These are phyloP conservation scores for Sphenostylis stenocarpa DNA, from an alignment of 306 rosid species.

Conservation along the genomic window DNA sequence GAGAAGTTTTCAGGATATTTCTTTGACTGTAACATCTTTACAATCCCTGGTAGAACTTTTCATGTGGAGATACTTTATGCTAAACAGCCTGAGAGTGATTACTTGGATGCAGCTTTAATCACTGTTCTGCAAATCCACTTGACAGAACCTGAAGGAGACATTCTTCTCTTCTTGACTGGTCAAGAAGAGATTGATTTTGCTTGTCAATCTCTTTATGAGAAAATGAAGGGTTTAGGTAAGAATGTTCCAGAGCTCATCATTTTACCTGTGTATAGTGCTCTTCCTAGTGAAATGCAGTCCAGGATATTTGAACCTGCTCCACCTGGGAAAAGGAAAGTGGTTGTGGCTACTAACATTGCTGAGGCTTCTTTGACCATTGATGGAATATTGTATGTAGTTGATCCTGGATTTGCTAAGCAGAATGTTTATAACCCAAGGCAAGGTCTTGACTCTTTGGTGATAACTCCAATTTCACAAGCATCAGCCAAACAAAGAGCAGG, in stretches of 20 bases:
- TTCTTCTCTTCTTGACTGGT: conserved; percentile 92
- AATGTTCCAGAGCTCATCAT: conserved; percentile 75
- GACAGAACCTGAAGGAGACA: conserved; percentile 87
- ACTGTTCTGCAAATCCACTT: conserved; percentile 84
- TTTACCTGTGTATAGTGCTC: conserved; percentile 83
- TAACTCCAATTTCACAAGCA: conserved; percentile 88
- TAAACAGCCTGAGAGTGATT: conserved; percentile 82
- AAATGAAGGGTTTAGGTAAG: conserved; percentile 77
- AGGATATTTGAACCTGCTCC: conserved; percentile 88
- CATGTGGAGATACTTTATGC: conserved; percentile 79
- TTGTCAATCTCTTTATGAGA: conserved; percentile 81
- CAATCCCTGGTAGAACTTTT: conserved; percentile 85
- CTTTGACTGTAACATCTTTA: conserved; percentile 72
- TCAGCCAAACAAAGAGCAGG: conserved; percentile 91
- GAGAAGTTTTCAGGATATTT: conserved; percentile 88
- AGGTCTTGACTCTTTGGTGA: conserved; percentile 79
- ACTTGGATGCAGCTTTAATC: conserved; percentile 70
- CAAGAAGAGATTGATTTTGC: conserved; percentile 94
- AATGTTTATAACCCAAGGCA: conserved; percentile 80
- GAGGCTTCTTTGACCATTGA: conserved; percentile 92
- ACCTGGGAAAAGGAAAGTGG: conserved; percentile 86
- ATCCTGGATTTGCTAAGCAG: conserved; percentile 90
- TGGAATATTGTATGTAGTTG: conserved; percentile 79
- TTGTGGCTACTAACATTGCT: conserved; percentile 91
- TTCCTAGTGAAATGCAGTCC: conserved; percentile 85